phyloP scores from a whole-genome alignment of 169 alveolate species.

The Cryptosporidium parvum region DNA sequence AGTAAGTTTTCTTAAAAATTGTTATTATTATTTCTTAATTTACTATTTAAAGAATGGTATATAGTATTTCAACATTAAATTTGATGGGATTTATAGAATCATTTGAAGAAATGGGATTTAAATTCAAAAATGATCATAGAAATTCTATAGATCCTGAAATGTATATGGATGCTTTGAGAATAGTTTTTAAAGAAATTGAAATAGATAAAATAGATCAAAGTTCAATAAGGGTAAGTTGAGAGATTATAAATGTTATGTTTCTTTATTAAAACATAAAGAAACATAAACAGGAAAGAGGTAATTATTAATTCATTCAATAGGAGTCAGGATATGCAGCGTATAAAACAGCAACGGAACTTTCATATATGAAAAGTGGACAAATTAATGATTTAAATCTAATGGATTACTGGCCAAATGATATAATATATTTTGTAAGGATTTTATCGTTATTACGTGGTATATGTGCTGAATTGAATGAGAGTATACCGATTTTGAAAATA shows the following conservation, averaged over 20 bases:
- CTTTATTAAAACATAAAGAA: too few species aligned
- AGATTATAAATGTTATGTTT: too few species aligned
- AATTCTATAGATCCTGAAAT: conserved; percentile 85
- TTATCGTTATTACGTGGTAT: conserved; percentile 87
- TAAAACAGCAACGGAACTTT: conserved; percentile 61
- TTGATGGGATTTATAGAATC: conserved; percentile 87
- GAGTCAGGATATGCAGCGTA: conserved; percentile 72
- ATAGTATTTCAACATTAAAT: conserved; percentile 83
- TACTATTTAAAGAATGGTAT: conserved; percentile 75
- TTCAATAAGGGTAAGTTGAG: conserved; percentile 52
- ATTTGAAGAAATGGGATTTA: conserved; percentile 88
- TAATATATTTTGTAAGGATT: conserved; percentile 85
- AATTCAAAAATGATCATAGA: conserved; percentile 80
- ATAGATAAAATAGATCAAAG: conserved; percentile 64
- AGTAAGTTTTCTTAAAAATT: conserved; percentile 72
- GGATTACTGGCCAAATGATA: conserved; percentile 87
- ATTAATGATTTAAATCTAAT: conserved; percentile 80
- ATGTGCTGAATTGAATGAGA: conserved; percentile 83
- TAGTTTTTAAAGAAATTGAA: conserved; percentile 79
- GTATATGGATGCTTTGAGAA: conserved; percentile 85
- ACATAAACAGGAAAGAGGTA: not conserved
- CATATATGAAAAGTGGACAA: conserved; percentile 64
- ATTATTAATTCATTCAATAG: not conserved
- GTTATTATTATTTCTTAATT: not conserved
- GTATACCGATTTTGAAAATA: conserved; percentile 83